Evolutionary conservation across 2,329 filamentous ascomycete species (phyloP).

Genomic region (Ascochyta fabae): DNA sequence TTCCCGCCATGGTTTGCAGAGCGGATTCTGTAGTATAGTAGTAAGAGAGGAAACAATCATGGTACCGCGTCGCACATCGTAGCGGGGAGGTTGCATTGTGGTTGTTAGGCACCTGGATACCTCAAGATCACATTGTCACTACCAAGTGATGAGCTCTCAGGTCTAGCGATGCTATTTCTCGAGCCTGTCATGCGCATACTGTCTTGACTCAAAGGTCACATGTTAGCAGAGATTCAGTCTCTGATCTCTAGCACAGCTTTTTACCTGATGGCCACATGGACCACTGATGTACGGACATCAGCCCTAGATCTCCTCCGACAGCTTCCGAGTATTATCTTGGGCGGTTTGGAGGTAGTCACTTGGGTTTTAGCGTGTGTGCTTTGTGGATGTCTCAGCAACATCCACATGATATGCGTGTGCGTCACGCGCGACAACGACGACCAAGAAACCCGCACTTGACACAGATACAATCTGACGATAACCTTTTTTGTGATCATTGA

Average conservation of each 20-base stretch:
- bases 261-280: background rate
- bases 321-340: background rate
- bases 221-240: background rate
- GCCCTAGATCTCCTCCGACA: background rate
- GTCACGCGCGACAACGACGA: background rate
- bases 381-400: background rate
- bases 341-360: background rate
- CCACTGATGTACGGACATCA: too few species aligned
- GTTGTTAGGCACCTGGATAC: background rate
- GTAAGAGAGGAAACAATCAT: background rate
- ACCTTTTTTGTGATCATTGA: background rate
- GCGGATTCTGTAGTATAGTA: background rate
- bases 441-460: background rate
- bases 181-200: slow-evolving; percentile 8
- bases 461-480: background rate
- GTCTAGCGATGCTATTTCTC: background rate
- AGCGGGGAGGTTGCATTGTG: background rate
- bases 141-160: background rate
- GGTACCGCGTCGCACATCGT: background rate
- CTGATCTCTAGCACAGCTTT: background rate
- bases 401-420: background rate
- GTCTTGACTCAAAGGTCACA: slow-evolving; percentile 4
- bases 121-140: background rate
- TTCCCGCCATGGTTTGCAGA: slow-evolving; percentile 1
- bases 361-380: background rate